Evolutionary conservation across 805 yeast genomes (phyloP), one percentile per base, ranked within the genome.

Genomic region (Saccharomycopsis microspora): DNA sequence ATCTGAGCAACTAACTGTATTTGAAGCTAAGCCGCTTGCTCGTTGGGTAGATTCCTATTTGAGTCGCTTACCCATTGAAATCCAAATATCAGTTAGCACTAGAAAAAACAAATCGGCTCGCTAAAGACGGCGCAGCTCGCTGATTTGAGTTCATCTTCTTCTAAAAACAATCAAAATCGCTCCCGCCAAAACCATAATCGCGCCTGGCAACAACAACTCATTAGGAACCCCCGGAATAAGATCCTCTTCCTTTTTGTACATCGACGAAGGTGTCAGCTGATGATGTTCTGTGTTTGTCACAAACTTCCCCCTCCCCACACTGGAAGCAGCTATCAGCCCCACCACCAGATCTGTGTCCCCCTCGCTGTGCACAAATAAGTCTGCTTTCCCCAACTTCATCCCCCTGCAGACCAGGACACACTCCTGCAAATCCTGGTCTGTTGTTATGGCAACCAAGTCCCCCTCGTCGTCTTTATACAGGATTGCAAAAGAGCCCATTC

Each of bases 401-500:
- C 63, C 67, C 46, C 66, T 67, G 54, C 81, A 70, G 39, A 82
- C 71, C 44, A 64, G 61, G n/a, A 82, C 77, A 59, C 95, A 85
- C 54, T 86, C 95, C 27, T 68, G 58, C 49, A 87, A 70, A 58
- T 87, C 96, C 56, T 72, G 74, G 56, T 82, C 83, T 3, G 83
- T 73, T 0, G 93, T 82, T 37, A 87, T 76, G 1, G 86, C 79
- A 29, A 87, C 85, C 9, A 82, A 65, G 59, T 87, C 96, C 9
- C 85, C 83, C 57, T 87, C 95, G 57, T 86, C 95, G 57, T 87
- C 96, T 32, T 80, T 60, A 55, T 86, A 86, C 48, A 88, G 80
- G 45, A 86, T 74, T 0, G 86, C 87, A 62, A 78, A 81, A 1
- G 51, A 56, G 8, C 41, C 32, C 4, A 37, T 28, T 32, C 51